Evolutionary conservation across 2,329 filamentous ascomycete species (phyloP), one percentile per base, ranked within the genome.

Genomic region (Metarhizium anisopliae): DNA sequence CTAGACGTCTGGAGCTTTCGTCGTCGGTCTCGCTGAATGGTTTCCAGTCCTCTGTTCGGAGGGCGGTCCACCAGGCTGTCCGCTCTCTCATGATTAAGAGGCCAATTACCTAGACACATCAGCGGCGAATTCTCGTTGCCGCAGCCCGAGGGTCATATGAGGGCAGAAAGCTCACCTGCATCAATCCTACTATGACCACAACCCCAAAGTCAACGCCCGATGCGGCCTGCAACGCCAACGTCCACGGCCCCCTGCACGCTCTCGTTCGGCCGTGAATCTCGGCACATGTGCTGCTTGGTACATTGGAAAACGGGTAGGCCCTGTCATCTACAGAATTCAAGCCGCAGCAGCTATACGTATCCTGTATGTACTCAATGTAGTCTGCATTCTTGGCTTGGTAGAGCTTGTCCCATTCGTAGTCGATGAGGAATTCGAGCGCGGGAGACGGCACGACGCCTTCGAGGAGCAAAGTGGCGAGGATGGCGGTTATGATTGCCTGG

Each of bases 261-360:
- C 56, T 63, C 0, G 64, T 66, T 35, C 81, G 72, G 0, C 73
- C 72, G 59, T 76, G 83, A 4, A 74, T 67, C 50, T 72, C 65
- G 4, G 70, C 60, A 63, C 84, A 86, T 52, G 52, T 62, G 11
- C 49, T 50, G 40, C 54, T 50, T 16, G 13, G 7, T 54, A 70
- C 55, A 54, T 58, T 42, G 52, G 53, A 1, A 54, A 87, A 88
- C 0, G 86, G 87, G 73, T 78, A 89, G 0, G 80, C 78, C 60
- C 79, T 80, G 63, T 90, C 85, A 35, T 65, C 68, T 32, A 81
- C 65, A 4, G 73, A 77, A 55, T 75, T 75, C 38, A 88, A 73
- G 0, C 87, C 87, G 61, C 87, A 90, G 70, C 87, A 90, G 7
- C 78, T 65, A 36, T 88, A 77, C 0, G 76, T 67, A 64, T 90